Evolutionary conservation across 305 asterid genomes (phyloP).

Genomic region (Fraxinus xanthoxyloides): DNA sequence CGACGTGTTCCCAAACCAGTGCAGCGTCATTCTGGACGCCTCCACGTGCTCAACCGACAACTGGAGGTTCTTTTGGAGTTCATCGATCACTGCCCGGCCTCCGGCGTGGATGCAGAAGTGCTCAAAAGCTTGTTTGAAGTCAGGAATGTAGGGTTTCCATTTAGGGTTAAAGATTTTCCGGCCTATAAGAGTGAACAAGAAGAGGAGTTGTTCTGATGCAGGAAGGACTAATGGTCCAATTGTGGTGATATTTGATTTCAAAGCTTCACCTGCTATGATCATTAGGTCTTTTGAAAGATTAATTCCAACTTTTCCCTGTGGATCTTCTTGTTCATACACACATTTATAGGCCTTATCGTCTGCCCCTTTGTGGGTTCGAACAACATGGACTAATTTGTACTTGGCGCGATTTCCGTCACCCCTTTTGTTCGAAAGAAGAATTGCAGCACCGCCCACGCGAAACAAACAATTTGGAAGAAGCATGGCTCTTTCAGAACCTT

Average conservation of each 20-base stretch:
- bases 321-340: slow-evolving; percentile 73
- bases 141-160: slow-evolving; percentile 84
- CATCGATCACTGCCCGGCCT: slow-evolving; percentile 80
- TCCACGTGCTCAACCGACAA: slow-evolving; percentile 78
- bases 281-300: slow-evolving; percentile 68
- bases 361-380: slow-evolving; percentile 71
- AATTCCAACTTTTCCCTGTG: slow-evolving; percentile 69
- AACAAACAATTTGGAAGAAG: slow-evolving; percentile 83
- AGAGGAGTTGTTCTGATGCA: slow-evolving; percentile 73
- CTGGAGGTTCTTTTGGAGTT: slow-evolving; percentile 72
- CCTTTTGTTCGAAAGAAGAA: slow-evolving; percentile 66
- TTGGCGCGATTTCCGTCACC: slow-evolving; percentile 52
- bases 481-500: slow-evolving; percentile 77
- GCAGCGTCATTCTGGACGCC: slow-evolving; percentile 81
- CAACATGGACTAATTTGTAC: slow-evolving; percentile 62
- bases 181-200: slow-evolving; percentile 66
- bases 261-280: slow-evolving; percentile 77
- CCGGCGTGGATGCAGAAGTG: slow-evolving; percentile 90
- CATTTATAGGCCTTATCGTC: slow-evolving; percentile 73
- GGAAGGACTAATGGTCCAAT: slow-evolving; percentile 77
- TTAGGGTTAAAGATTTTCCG: slow-evolving; percentile 64
- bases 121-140: slow-evolving; percentile 75
- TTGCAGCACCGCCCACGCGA: slow-evolving; percentile 81
- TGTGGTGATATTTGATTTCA: slow-evolving; percentile 73
- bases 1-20: slow-evolving; percentile 73